Base-by-base conservation (phyloP, 1,284 basidiomycete species). In the Trametes hirsuta region DNA sequence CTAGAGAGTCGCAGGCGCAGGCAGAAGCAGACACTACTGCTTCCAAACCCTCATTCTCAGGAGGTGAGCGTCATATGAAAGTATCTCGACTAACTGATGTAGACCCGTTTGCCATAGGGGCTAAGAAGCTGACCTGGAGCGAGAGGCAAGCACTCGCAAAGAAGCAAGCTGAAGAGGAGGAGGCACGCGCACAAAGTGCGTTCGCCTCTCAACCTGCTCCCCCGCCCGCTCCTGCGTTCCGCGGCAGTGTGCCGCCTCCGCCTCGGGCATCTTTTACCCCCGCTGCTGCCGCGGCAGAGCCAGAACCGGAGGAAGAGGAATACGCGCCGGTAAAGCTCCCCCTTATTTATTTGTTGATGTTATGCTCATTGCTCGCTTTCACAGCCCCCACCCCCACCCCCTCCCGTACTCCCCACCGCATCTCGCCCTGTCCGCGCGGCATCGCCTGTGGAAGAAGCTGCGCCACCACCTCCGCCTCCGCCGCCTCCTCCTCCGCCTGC, bases 91-190 rank as follows among this genome's bases (percentile, higher is more conserved):
- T 18, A 12, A 34, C 22, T 35, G 30, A 47, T 45, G 21, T 42
- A 8, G 8, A 30, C 8, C 4, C 40, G 3, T 14, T 36, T 36
- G 18, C 11, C 64, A 68, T 47, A 42, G 70, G 67, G 22, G 71
- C 72, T 3, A 91, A 92, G 80, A 95, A 94, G 73, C 75, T 96
- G 56, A 95, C 94, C 0, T 97, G 95, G 95, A 90, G 85, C 62
- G 91, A 97, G 73, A 81, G 95, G 40, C 94, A 97, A 72, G 94
- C 92, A 0, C 77, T 89, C 35, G 89, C 93, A 3, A 95, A 95
- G 81, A 90, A 89, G 70, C 90, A 94, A 68, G 79, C 82, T 10
- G 91, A 89, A 66, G 92, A 92, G 68, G 95, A 97, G 62, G 92
- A 93, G 61, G 79, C 81, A 2, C 80, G 77, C 25, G 93, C 91